A percentile compares a stretch with the other conserved stretches of the same genome.
Evolutionary conservation across 306 rosid genomes (phyloP).

Genomic region (Crotalaria pallida): DNA sequence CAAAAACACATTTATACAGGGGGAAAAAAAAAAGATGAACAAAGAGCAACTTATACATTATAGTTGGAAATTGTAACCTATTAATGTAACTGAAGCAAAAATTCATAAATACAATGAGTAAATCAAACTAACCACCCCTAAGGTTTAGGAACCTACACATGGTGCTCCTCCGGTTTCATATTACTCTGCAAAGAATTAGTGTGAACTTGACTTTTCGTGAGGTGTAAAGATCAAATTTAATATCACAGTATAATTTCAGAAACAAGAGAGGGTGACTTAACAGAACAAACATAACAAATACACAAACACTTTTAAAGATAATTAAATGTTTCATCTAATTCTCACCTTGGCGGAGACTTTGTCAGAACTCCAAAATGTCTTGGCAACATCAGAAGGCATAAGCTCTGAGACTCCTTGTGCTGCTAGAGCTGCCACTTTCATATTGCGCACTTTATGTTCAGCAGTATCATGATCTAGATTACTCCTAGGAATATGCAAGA

Average conservation of each 20-base stretch:
- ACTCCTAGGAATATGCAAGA: slow-evolving; percentile 66
- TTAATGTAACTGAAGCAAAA: not conserved
- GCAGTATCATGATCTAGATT: slow-evolving; percentile 47
- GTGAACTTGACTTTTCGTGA: not conserved
- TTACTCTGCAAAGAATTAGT: not conserved
- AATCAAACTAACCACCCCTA: not conserved
- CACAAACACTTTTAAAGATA: not conserved
- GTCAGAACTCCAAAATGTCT: slow-evolving; percentile 78
- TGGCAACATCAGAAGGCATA: slow-evolving; percentile 94
- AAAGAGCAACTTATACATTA: not conserved
- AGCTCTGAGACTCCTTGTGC: slow-evolving; percentile 85
- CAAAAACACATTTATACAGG: not conserved
- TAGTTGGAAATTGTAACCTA: not conserved
- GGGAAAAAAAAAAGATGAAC: not conserved
- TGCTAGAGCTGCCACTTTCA: slow-evolving; percentile 79
- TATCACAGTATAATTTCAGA: not conserved
- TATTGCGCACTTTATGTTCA: slow-evolving; percentile 55
- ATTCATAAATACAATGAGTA: not conserved
- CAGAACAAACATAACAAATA: not conserved
- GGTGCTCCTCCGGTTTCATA: not conserved
- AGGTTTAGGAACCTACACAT: not conserved
- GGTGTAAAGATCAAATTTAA: not conserved
- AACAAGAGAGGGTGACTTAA: not conserved
- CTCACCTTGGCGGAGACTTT: slow-evolving; percentile 91
- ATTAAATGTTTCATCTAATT: slow-evolving; percentile 10